Conservation (phyloP, 352 stramenopile species). For the Pythium brassicae region DNA sequence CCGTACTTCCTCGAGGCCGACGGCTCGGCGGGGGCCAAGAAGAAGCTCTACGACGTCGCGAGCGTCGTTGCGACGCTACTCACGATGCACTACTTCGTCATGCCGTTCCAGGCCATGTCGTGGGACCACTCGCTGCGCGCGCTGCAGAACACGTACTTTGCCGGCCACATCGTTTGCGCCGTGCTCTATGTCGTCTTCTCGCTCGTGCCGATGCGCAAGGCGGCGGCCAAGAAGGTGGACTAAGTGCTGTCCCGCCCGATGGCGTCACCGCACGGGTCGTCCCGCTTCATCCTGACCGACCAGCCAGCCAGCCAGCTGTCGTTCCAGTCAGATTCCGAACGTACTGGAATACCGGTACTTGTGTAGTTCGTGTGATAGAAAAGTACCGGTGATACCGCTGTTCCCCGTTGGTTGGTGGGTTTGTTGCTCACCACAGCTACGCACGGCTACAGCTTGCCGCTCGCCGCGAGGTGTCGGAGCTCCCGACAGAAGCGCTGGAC, state of each 20-base stretch:
- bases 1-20: slow-evolving; percentile 59
- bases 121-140: slow-evolving; percentile 59
- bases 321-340: too few relatives aligned
- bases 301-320: too few relatives aligned
- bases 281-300: too few relatives aligned
- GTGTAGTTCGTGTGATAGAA: background rate
- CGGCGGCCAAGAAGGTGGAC: slow-evolving; percentile 46
- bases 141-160: slow-evolving; percentile 68
- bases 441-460: slow-evolving; percentile 37
- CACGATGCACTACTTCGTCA: slow-evolving; percentile 66
- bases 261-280: too few relatives aligned
- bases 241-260: slow-evolving; percentile 14
- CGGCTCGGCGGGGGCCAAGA: slow-evolving; percentile 37
- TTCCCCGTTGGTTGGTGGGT: background rate
- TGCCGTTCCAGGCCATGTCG: slow-evolving; percentile 71
- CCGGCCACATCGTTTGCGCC: slow-evolving; percentile 56
- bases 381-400: background rate
- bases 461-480: slow-evolving; percentile 33
- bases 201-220: slow-evolving; percentile 48
- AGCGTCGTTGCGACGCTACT: slow-evolving; percentile 41
- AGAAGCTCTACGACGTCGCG: slow-evolving; percentile 64
- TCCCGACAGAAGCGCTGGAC: slow-evolving; percentile 77
- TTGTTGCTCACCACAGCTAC: background rate
- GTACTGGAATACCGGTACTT: background rate
- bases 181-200: slow-evolving; percentile 73